Evolutionary conservation across 768 basidiomycete genomes (phyloP), one percentile per base, ranked within the genome.

Genomic region (Roridomyces roridus): DNA sequence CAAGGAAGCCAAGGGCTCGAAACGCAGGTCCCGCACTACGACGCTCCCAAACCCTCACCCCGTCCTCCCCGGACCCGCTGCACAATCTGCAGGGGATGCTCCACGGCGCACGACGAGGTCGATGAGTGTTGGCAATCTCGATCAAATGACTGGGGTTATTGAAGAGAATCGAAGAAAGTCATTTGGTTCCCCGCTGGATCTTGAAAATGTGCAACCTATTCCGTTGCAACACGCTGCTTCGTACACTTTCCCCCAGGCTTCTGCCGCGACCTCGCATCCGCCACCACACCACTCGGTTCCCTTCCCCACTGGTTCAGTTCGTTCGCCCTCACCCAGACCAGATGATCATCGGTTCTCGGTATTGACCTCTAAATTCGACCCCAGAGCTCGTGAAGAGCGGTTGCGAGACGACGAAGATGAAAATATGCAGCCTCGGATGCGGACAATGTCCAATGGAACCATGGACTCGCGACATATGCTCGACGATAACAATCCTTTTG

Each of bases 51-150:
- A 77, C 53, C 53, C 61, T 2, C 59, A 60, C 26, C 65, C 72
- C 42, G 66, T 78, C 42, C 71, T 70, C 36, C 75, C 78, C 12
- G 75, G 77, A n/a, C 77, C 74, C 40, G 72, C 77, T 50, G 79
- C 77, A 37, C 74, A 74, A 24, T 77, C 79, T 36, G 77, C 74
- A 23, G 72, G 76, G 50, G 79, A 81, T 24, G 64, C 70, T 25
- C 52, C 71, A 14, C 49, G 35, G 34, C 67, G 81, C 40, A 78
- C 77, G 21, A 72, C 82, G 17, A 80, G 88, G 51, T 84, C 90
- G 18, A 78, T 85, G 75, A 93, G 90, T 66, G 74, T 87, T 51
- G 88, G 88, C 3, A 76, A 84, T 52, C 67, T 87, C 44, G 86
- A 86, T 35, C 77, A 81, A 60, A 64, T 63, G 40, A 41, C 53